Base-by-base conservation (phyloP, 2,329 filamentous ascomycete species). In the Ceratocystiopsis minuta region DNA sequence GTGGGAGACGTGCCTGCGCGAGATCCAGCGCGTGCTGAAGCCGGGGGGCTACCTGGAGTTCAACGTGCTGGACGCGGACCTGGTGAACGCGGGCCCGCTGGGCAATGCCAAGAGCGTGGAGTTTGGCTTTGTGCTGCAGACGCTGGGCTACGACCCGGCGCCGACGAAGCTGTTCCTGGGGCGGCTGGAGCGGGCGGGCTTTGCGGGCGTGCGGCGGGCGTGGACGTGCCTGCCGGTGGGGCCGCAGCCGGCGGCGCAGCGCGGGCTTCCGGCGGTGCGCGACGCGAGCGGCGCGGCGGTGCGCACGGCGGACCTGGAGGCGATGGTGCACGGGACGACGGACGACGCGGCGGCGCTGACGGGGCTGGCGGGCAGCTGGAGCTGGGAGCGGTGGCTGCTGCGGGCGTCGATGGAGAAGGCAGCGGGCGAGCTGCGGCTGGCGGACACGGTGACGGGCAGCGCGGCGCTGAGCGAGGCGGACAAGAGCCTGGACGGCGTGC, bases 351-450 rank as follows among this genome's bases (percentile, higher is more conserved):
- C 83, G 2, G 76, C 72, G 51, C 66, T 94, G 49, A 80, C 82
- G 13, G 87, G 87, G 16, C 63, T 96, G 35, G 75, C 88, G 1
- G 90, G 85, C 5, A 78, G 80, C 20, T 90, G 86, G 78, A 78
- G 78, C 57, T 98, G 87, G 88, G 90, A 98, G 69, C 81, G 84
- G 57, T 98, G 90, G 90, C 72, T 96, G 58, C 63, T 95, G 50
- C 83, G 85, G 54, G 71, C 88, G 53, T 82, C 90, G 62, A 72
- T 79, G 62, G 87, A 95, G 65, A 90, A 72, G 58, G 66, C 67
- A 5, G 66, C 84, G 54, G 80, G 82, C 20, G 78, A 84, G 55
- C 58, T 69, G 46, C 59, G 70, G 12, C 63, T 75, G 18, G 61
- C 60, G 5, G 68, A 74, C 51, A 72, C 61, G 5, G 66, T 68